Conservation (phyloP, 139 green algal genomes). For the Coelastrella sp. region DNA sequence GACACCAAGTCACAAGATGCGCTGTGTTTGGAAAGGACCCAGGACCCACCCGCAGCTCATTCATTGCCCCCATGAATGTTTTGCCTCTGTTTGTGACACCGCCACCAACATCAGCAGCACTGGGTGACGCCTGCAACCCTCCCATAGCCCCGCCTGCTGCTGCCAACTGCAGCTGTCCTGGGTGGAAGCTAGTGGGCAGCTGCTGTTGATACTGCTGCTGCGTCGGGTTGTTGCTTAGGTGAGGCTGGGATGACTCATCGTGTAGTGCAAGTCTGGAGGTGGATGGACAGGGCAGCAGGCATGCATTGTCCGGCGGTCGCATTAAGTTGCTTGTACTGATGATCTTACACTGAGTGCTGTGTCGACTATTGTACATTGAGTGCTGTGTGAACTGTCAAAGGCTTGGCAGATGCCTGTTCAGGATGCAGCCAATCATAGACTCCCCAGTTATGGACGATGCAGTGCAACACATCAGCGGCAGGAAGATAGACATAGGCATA, state of each 20-base stretch:
- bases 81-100: neutral
- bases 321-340: neutral
- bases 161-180: neutral
- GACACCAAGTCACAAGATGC: too few relatives aligned
- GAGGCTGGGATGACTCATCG: neutral
- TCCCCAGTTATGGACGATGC: too few relatives aligned
- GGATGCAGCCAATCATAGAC: too few relatives aligned
- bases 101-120: neutral
- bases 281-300: neutral
- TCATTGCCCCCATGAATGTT: conserved; percentile 24
- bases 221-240: neutral
- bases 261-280: neutral
- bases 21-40: too few relatives aligned
- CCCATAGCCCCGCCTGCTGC: too few relatives aligned
- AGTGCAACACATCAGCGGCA: too few relatives aligned
- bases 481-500: neutral
- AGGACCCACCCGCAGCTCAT: conserved; percentile 4
- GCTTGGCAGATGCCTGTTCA: too few relatives aligned
- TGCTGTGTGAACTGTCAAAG: too few relatives aligned
- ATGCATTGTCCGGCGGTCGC: too few relatives aligned
- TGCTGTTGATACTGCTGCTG: neutral
- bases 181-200: neutral
- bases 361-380: too few relatives aligned
- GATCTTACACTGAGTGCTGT: neutral
- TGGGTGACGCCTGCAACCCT: neutral